These are phyloP conservation scores for Pythium volutum DNA, from an alignment of 352 stramenopile species.

Conservation along the genomic window DNA sequence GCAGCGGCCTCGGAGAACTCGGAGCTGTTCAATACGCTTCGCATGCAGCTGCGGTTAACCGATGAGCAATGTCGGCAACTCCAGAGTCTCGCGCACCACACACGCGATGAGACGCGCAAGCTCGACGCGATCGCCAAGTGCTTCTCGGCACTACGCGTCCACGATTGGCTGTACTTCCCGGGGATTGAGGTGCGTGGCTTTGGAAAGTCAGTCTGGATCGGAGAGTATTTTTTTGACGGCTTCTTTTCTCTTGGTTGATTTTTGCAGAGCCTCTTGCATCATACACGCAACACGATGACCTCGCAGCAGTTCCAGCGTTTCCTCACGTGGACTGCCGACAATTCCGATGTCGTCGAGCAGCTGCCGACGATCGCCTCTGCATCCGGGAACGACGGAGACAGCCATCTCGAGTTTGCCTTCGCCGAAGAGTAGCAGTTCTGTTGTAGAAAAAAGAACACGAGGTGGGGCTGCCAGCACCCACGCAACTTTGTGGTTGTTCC, in stretches of 20 bases:
- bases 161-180: conserved; percentile 86
- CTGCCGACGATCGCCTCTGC: conserved; percentile 44
- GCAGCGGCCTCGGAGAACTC: conserved; percentile 56
- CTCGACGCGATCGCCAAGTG: conserved; percentile 85
- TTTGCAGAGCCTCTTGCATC: conserved; percentile 65
- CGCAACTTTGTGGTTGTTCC: not conserved
- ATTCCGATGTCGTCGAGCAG: conserved; percentile 64
- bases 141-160: conserved; percentile 73
- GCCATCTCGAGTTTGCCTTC: conserved; percentile 72
- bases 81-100: conserved; percentile 36
- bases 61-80: conserved; percentile 66
- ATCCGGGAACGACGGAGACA: conserved; percentile 31
- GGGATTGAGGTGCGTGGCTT: conserved; percentile 61
- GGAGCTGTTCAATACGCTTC: conserved; percentile 49
- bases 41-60: conserved; percentile 61
- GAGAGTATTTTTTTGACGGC: not conserved
- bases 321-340: conserved; percentile 75
- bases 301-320: conserved; percentile 82
- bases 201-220: not conserved
- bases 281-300: conserved; percentile 77
- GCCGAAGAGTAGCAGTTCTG: conserved; percentile 63
- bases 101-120: conserved; percentile 68
- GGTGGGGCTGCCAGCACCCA: not conserved
- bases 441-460: not conserved
- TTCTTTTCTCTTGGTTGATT: not conserved